phyloP scores from a whole-genome alignment of 2,329 filamentous ascomycete genomes.

The Beauveria pseudobassiana region DNA sequence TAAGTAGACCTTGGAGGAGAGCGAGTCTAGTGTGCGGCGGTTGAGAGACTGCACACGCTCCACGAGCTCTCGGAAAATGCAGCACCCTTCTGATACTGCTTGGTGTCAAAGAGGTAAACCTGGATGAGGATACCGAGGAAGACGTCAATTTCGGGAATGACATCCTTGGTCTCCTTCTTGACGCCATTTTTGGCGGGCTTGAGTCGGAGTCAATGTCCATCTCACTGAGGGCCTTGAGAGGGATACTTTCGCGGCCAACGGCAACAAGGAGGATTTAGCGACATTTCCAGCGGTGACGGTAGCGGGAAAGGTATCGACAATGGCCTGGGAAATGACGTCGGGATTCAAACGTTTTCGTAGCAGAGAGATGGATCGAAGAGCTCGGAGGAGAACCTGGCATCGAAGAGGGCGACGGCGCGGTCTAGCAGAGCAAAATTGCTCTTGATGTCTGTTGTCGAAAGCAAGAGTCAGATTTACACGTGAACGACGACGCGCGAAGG shows the following conservation, averaged over 20 bases:
- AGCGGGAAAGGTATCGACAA: constrained; percentile 70
- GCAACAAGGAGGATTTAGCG: constrained; percentile 64
- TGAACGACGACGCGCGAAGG: constrained; percentile 4
- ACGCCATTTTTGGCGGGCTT: constrained; percentile 46
- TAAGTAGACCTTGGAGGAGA: constrained; percentile 97
- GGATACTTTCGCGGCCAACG: constrained; percentile 58
- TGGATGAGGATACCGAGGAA: constrained; percentile 82
- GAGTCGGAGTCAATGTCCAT: constrained; percentile 66
- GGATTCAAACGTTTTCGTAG: constrained; percentile 85
- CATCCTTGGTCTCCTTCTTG: constrained; percentile 66
- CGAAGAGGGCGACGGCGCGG: constrained; percentile 85
- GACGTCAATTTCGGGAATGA: constrained; percentile 79
- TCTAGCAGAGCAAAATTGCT: constrained; percentile 88
- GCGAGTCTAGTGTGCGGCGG: constrained; percentile 85
- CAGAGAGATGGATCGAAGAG: constrained; percentile 89
- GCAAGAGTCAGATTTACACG: constrained; percentile 16
- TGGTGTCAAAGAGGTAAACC: constrained; percentile 82
- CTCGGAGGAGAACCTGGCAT: constrained; percentile 92
- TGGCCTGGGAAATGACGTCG: constrained; percentile 72
- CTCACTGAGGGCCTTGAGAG: constrained; percentile 52
- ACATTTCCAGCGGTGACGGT: constrained; percentile 53
- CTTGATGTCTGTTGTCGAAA: constrained; percentile 66
- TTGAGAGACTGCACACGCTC: constrained; percentile 84
- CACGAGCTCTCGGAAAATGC: constrained; percentile 77
- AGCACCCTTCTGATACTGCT: constrained; percentile 71